These are phyloP conservation scores for Licmophora abbreviata DNA, from an alignment of 108 stramenopile species.

Conservation along the genomic window DNA sequence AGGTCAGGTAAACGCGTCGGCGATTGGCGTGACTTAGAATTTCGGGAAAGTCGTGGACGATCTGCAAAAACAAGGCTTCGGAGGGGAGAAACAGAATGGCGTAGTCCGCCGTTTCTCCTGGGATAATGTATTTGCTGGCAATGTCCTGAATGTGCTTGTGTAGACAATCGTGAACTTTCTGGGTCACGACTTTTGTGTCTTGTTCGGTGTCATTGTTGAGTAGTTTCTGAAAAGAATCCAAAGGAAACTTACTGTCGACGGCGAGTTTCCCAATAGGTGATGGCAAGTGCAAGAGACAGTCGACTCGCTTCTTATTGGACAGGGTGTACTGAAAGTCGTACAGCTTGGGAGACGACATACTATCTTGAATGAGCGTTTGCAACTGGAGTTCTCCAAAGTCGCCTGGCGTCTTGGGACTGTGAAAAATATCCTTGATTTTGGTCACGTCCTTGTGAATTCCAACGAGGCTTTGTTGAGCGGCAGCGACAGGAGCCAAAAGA, in stretches of 20 bases:
- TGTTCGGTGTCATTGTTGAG: neutral
- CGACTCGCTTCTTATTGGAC: neutral
- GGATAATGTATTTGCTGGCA: conserved; percentile 4
- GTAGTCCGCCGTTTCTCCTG: conserved; percentile 7
- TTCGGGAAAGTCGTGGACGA: neutral
- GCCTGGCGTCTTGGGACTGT: neutral
- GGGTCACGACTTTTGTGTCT: neutral
- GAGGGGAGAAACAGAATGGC: conserved; percentile 9
- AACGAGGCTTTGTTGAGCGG: neutral
- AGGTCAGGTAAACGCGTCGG: neutral
- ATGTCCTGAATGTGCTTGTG: conserved; percentile 8
- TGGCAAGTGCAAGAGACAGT: conserved; percentile 4
- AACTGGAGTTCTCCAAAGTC: neutral
- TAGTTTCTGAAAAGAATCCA: conserved; percentile 6
- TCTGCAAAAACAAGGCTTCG: neutral
- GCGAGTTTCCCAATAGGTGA: neutral
- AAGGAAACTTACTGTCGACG: conserved; percentile 8
- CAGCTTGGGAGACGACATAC: neutral
- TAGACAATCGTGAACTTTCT: neutral
- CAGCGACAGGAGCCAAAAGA: no score
- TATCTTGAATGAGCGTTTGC: neutral
- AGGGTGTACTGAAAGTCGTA: conserved; percentile 7
- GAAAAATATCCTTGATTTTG: neutral
- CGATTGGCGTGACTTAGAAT: neutral
- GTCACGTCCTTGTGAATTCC: neutral